Conservation (phyloP, 768 basidiomycete genomes). For the Trametes cubensis region DNA sequence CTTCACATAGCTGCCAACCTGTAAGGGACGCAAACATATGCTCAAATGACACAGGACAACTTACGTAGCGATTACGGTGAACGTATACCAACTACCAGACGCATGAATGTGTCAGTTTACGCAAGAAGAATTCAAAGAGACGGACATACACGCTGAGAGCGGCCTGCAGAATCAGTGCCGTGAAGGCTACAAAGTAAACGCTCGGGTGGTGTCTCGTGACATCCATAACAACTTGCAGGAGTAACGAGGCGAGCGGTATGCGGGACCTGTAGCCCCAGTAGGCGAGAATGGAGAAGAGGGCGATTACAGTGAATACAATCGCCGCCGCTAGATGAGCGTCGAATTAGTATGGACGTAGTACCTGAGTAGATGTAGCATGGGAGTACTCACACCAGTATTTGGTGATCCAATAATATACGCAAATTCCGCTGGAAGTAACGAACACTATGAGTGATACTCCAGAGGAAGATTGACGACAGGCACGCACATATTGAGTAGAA, state of each 20-base stretch:
- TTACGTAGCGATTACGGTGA: slow-evolving; percentile 75
- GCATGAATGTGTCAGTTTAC: slow-evolving; percentile 11
- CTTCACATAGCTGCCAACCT: slow-evolving; percentile 50
- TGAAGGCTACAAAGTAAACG: slow-evolving; percentile 77
- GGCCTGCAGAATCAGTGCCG: slow-evolving; percentile 71
- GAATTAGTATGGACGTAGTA: background rate
- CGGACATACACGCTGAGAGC: slow-evolving; percentile 63
- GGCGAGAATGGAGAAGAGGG: slow-evolving; percentile 70
- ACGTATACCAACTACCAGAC: slow-evolving; percentile 67
- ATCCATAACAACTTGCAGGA: slow-evolving; percentile 84
- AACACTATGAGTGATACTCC: background rate
- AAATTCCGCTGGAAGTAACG: slow-evolving; percentile 55
- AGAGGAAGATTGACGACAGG: no score
- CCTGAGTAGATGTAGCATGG: background rate
- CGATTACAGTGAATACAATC: slow-evolving; percentile 82
- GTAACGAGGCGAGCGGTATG: slow-evolving; percentile 77
- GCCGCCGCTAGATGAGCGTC: slow-evolving; percentile 63
- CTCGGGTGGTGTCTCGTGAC: slow-evolving; percentile 80
- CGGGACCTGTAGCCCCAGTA: slow-evolving; percentile 74
- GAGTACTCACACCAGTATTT: slow-evolving; percentile 62
- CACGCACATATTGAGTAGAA: slow-evolving; percentile 64
- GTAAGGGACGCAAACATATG: background rate
- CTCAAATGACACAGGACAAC: slow-evolving; percentile 8
- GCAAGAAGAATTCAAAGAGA: background rate
- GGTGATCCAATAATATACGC: slow-evolving; percentile 74